phyloP scores from a whole-genome alignment of 192 early-diverging fungal genomes.

The Backusella liffmaniae region DNA sequence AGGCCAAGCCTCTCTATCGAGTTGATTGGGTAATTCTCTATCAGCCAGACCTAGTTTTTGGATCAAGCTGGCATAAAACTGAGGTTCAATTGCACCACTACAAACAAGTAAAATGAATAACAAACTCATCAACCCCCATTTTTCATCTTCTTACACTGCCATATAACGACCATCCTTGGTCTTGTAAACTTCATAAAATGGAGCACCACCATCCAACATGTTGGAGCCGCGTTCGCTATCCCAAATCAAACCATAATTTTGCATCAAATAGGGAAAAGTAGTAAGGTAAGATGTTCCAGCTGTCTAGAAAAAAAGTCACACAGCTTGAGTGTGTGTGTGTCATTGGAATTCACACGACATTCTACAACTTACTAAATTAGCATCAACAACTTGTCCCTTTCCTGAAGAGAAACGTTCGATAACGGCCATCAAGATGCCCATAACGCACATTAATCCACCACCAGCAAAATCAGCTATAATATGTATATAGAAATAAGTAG shows the following conservation, averaged over 20 bases:
- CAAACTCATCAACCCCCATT: background rate
- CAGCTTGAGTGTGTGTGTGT: background rate
- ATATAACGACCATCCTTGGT: constrained; percentile 65
- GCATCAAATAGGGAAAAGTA: constrained; percentile 63
- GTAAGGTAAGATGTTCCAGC: constrained; percentile 56
- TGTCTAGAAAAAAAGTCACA: constrained; percentile 20
- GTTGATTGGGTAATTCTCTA: constrained; percentile 43
- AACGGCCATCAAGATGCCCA: constrained; percentile 63
- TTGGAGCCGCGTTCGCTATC: constrained; percentile 55
- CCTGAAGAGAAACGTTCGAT: constrained; percentile 56
- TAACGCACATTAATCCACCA: constrained; percentile 61
- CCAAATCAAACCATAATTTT: constrained; percentile 48
- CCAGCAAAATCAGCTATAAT: constrained; percentile 63
- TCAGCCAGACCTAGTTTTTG: constrained; percentile 42
- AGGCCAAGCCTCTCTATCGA: constrained; percentile 53
- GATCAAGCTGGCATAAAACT: constrained; percentile 59
- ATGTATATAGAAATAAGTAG: background rate
- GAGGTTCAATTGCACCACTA: constrained; percentile 60
- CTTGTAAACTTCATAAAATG: constrained; percentile 65
- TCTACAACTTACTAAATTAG: constrained; percentile 46
- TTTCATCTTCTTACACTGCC: constrained; percentile 46
- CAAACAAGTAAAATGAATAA: background rate
- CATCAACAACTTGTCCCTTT: constrained; percentile 65
- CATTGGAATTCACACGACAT: background rate
- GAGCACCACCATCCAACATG: constrained; percentile 65